Evolutionary conservation across 305 asterid genomes (phyloP).

Genomic region (Plantago coronopus): DNA sequence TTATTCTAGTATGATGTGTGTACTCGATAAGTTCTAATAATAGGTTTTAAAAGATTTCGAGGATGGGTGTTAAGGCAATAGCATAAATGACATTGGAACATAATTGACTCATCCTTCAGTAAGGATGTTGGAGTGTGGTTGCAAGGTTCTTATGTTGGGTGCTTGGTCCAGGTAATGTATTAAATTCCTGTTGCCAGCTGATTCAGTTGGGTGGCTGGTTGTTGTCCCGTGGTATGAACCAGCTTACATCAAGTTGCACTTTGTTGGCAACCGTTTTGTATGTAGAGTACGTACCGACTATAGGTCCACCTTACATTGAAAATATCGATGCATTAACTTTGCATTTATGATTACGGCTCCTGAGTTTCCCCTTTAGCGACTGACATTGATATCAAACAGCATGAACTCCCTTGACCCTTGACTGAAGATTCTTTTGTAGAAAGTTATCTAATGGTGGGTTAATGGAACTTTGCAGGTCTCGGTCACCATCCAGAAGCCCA

Average conservation of each 20-base stretch:
- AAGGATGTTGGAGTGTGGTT: background rate
- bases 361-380: background rate
- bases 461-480: constrained; percentile 6
- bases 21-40: background rate
- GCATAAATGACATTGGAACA: background rate
- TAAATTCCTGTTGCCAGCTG: background rate
- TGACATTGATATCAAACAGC: background rate
- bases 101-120: background rate
- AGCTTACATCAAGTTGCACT: too few relatives aligned
- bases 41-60: background rate
- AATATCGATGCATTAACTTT: background rate
- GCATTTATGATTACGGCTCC: background rate
- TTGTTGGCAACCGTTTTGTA: too few relatives aligned
- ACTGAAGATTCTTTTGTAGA: background rate
- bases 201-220: background rate
- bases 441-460: background rate
- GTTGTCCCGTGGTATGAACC: too few relatives aligned
- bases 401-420: background rate
- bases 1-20: constrained; percentile 5
- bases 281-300: too few relatives aligned
- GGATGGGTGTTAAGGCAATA: background rate
- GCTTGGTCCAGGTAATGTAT: background rate
- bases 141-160: background rate
- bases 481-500: constrained; percentile 9
- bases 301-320: background rate